Base-by-base conservation (phyloP, 2,329 filamentous ascomycete genomes). In the Fusarium multiceps region DNA sequence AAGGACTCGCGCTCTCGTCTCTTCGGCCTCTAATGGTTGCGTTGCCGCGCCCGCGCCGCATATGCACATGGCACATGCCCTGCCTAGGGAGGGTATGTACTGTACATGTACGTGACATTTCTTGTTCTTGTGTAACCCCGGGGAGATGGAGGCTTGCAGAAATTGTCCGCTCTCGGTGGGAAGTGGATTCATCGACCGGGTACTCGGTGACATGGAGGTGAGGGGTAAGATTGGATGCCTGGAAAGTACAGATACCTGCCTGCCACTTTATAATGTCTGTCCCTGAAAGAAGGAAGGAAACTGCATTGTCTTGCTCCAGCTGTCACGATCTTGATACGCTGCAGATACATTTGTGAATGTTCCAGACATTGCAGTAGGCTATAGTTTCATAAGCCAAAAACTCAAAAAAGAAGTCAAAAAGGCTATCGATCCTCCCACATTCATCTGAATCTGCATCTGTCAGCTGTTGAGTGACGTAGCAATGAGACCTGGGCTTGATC, bases 91-190 rank as follows among this genome's bases (percentile, higher is more conserved):
- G 32, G 14, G 32, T 16, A 42, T 37, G 27, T 14, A 30, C 28
- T 32, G 30, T 32, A 32, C 13, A 30, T 37, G 34, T n/a, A 37
- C 16, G 34, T 37, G 34, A 21, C 21, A 20, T 21, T 46, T 32
- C 53, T n/a, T 34, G 53, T 50, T 43, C n/a, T 16, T 43, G 67
- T 56, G 57, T 45, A 49, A 69, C 61, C 45, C 21, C 56, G 61
- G 66, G 46, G 61, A 66, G 66, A 62, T 62, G 66, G 62, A 67
- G 62, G 66, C 67, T 57, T 70, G 53, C 62, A 67, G 62, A 40
- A 42, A 58, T 49, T 68, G 55, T 59, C 62, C 62, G 57, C 62
- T 51, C 56, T 70, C 53, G 62, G 66, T 70, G 43, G 64, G 62
- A 28, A 30, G 27, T 28, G 42, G 32, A 54, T 25, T 43, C 25